A percentile compares a stretch with the other conserved stretches of the same genome.
phyloP scores from a whole-genome alignment of 345 rosid species.

The Salix dunnii region DNA sequence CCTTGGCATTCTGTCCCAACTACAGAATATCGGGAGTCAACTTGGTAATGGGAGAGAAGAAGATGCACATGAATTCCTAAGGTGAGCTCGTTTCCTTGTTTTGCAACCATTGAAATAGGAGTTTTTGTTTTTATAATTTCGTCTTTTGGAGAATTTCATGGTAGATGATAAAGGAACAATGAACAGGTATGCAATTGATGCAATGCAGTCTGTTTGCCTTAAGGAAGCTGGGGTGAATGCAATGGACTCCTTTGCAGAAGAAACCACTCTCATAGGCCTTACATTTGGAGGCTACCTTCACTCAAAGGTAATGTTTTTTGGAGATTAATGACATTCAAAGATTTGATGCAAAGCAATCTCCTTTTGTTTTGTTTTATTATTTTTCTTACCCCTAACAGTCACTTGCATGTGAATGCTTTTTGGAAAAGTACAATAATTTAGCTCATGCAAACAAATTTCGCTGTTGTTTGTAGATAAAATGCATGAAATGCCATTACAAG shows the following conservation, averaged over 20 bases:
- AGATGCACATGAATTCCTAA: conserved; percentile 97
- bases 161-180: conserved; percentile 11
- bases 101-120: neutral
- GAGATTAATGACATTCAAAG: neutral
- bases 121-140: conserved; percentile 7
- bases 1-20: conserved; percentile 57
- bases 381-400: neutral
- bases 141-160: neutral
- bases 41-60: conserved; percentile 89
- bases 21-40: conserved; percentile 64
- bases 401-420: neutral
- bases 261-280: conserved; percentile 74
- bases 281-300: conserved; percentile 96
- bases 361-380: neutral
- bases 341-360: neutral
- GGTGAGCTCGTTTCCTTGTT: conserved; percentile 38
- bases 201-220: conserved; percentile 88
- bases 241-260: conserved; percentile 54
- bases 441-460: neutral
- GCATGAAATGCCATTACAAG: conserved; percentile 82
- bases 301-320: conserved; percentile 59
- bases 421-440: neutral
- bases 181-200: conserved; percentile 78
- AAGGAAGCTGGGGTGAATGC: conserved; percentile 47
- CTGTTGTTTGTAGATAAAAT: conserved; percentile 54